These are phyloP conservation scores for Setomelanomma holmii DNA, from an alignment of 2,329 filamentous ascomycete genomes.

Conservation along the genomic window DNA sequence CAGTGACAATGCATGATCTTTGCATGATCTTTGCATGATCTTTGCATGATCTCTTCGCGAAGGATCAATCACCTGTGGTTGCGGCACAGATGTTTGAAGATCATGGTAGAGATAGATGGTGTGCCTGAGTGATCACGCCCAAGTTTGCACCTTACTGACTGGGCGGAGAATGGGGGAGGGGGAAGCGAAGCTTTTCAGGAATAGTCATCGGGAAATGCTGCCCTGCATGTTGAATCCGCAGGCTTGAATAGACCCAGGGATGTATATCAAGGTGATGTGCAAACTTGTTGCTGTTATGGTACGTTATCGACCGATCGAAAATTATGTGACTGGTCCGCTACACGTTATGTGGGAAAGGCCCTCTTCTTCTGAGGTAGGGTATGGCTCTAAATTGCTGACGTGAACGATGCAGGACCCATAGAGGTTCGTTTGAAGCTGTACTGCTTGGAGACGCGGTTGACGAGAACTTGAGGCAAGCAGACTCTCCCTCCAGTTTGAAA, in stretches of 20 bases:
- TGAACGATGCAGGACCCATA: too few species aligned
- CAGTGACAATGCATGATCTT: neutral
- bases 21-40: neutral
- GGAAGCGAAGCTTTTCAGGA: constrained; percentile 15
- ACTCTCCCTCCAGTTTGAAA: too few species aligned
- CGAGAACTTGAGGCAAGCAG: too few species aligned
- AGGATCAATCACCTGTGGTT: too few species aligned
- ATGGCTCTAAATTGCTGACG: neutral
- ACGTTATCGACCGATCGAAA: neutral
- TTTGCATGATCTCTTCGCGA: neutral
- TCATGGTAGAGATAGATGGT: neutral
- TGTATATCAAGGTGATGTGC: constrained; percentile 6
- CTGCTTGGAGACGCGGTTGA: too few species aligned
- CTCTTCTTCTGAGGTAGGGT: neutral
- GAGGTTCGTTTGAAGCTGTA: too few species aligned
- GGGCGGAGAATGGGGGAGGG: constrained; percentile 23
- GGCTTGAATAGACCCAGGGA: neutral
- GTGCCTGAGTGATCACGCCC: neutral
- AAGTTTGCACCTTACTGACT: neutral
- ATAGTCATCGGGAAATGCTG: constrained; percentile 7
- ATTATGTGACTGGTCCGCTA: neutral
- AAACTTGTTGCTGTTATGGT: constrained; percentile 3
- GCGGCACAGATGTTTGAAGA: too few species aligned
- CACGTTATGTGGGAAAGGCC: neutral
- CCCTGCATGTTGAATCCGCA: neutral